Evolutionary conservation across 306 rosid genomes (phyloP).

Genomic region (Calophaca sinica): DNA sequence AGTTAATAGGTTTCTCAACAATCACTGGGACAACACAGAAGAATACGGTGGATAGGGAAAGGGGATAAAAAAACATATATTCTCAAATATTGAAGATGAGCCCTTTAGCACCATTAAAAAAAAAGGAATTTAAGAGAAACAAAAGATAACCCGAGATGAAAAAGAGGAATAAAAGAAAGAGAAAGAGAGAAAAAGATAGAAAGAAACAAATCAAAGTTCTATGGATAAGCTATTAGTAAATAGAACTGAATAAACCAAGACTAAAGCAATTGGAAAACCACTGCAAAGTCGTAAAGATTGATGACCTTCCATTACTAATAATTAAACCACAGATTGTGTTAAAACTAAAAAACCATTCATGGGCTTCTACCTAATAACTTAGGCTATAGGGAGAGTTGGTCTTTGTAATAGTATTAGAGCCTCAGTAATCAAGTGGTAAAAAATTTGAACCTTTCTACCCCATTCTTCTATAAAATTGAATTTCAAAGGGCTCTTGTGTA

Average conservation of each 20-base stretch:
- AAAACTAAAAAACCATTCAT: slow-evolving; percentile 7
- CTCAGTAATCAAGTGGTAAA: not conserved
- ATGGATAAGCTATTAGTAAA: slow-evolving; percentile 20
- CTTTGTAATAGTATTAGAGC: not conserved
- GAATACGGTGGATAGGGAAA: not conserved
- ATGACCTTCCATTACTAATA: not conserved
- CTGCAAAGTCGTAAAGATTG: not conserved
- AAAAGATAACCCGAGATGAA: not conserved
- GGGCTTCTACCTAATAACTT: slow-evolving; percentile 13
- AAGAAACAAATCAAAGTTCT: not conserved
- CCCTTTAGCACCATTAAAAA: slow-evolving; percentile 1
- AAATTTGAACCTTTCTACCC: not conserved
- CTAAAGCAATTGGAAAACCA: slow-evolving; percentile 5
- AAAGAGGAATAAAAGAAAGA: not conserved
- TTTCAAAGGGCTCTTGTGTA: not conserved
- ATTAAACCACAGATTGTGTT: not conserved
- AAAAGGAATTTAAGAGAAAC: slow-evolving; percentile 10
- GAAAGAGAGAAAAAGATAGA: not conserved
- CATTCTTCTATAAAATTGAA: not conserved
- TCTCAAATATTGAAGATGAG: not conserved
- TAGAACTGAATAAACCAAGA: not conserved
- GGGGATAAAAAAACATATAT: not conserved
- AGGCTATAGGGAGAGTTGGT: not conserved
- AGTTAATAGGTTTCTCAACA: not conserved
- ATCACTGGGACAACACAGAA: slow-evolving; percentile 15